A percentile compares a stretch with the other conserved stretches of the same genome.
These are phyloP conservation scores for Smallanthus sonchifolius DNA, from an alignment of 129 eudicot genomes.

Conservation along the genomic window DNA sequence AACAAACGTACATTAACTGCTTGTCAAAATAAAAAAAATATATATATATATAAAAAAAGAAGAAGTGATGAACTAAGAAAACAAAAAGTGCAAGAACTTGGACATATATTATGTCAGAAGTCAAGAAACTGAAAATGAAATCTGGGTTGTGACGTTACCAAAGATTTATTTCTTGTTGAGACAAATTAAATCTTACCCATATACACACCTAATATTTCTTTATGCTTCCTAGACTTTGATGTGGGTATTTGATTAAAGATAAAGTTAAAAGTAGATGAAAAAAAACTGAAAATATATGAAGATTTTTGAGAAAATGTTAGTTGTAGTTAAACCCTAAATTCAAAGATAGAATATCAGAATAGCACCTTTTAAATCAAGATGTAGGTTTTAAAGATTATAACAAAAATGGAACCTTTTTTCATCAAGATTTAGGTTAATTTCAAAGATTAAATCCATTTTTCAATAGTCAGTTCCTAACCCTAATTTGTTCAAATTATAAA, in stretches of 20 bases:
- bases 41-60: not conserved
- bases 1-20: not conserved
- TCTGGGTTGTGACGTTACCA: conserved; percentile 64
- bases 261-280: not conserved
- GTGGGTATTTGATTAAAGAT: conserved; percentile 22
- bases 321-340: conserved; percentile 14
- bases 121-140: conserved; percentile 54
- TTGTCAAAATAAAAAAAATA: not conserved
- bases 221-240: conserved; percentile 28
- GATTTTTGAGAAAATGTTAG: not conserved
- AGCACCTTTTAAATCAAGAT: not conserved
- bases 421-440: not conserved
- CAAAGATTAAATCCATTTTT: not conserved
- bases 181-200: conserved; percentile 38
- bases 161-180: conserved; percentile 55
- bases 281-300: not conserved
- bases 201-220: conserved; percentile 38
- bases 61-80: conserved; percentile 7
- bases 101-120: not conserved
- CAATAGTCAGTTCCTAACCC: not conserved
- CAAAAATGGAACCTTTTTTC: not conserved
- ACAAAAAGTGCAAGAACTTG: not conserved
- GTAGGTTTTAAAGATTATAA: not conserved
- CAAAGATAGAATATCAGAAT: not conserved
- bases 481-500: not conserved